Evolutionary conservation across 179 eudicot genomes (phyloP).

Genomic region (Beta lomatogona): DNA sequence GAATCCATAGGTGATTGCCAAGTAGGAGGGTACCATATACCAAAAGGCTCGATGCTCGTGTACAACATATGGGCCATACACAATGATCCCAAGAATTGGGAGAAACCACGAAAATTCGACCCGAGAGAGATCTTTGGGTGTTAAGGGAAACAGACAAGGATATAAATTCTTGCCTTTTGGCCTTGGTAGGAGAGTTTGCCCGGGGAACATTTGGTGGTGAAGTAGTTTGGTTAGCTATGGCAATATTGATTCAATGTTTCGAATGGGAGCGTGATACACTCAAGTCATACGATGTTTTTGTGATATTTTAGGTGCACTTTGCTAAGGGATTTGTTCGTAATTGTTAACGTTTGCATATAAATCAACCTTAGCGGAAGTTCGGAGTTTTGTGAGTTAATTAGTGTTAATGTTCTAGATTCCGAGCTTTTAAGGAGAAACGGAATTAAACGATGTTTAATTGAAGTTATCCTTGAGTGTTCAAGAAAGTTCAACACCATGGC

Average conservation of each 20-base stretch:
- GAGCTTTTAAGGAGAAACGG: too few species aligned
- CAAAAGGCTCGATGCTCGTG: slow-evolving; percentile 25
- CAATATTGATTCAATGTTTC: slow-evolving; percentile 22
- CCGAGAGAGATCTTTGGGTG: slow-evolving; percentile 26
- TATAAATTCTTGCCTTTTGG: slow-evolving; percentile 26
- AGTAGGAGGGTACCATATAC: slow-evolving; percentile 18
- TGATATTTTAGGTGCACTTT: too few species aligned
- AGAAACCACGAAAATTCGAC: slow-evolving; percentile 23
- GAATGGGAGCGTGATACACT: slow-evolving; percentile 31
- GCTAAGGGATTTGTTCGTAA: too few species aligned
- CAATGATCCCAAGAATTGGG: slow-evolving; percentile 29
- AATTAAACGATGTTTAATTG: too few species aligned
- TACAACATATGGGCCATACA: slow-evolving; percentile 35
- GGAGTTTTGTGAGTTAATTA: too few species aligned
- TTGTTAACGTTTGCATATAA: too few species aligned
- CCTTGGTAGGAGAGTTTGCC: slow-evolving; percentile 22
- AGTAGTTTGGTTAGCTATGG: slow-evolving; percentile 28
- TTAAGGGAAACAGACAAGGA: neutral
- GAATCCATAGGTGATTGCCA: slow-evolving; percentile 12
- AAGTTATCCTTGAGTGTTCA: too few species aligned
- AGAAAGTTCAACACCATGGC: too few species aligned
- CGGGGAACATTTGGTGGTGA: slow-evolving; percentile 29
- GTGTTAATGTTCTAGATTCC: too few species aligned
- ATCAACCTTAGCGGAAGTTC: too few species aligned
- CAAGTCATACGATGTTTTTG: too few species aligned